Evolutionary conservation across 208 protist species (phyloP).

Genomic region (Trypanosoma theileri): DNA sequence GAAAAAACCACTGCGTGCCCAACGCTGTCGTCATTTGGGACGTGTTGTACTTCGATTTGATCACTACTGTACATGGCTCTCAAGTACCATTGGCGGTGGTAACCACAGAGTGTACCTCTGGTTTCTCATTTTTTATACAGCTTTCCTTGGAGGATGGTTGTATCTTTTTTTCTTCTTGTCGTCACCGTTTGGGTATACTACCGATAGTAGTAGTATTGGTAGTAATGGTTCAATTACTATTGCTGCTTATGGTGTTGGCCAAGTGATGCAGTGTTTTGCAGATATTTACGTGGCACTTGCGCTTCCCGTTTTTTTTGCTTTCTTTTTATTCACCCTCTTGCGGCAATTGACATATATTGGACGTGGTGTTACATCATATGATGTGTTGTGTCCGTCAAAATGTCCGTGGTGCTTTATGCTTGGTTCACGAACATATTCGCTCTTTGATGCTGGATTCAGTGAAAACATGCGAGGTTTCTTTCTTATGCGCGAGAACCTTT

Average conservation of each 20-base stretch:
- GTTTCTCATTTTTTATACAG: conserved; percentile 23
- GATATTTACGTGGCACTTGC: conserved; percentile 61
- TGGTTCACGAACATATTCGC: conserved; percentile 48
- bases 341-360: conserved; percentile 48
- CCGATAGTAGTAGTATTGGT: neutral
- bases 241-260: neutral
- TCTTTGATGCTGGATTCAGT: conserved; percentile 59
- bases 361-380: conserved; percentile 71
- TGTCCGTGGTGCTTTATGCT: conserved; percentile 76
- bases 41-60: conserved; percentile 75
- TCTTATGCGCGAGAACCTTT: conserved; percentile 33
- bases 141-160: conserved; percentile 23
- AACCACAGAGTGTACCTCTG: conserved; percentile 73
- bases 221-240: neutral
- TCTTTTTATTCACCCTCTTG: conserved; percentile 32
- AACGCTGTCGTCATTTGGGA: conserved; percentile 59
- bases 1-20: conserved; percentile 75
- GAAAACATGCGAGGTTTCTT: conserved; percentile 60
- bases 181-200: neutral
- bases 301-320: conserved; percentile 45
- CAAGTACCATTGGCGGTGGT: conserved; percentile 65
- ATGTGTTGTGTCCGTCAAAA: conserved; percentile 45
- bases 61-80: conserved; percentile 70
- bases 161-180: conserved; percentile 1
- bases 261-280: conserved; percentile 32